Conservation (phyloP, 139 green algal genomes). For the Chlorella sp. region DNA sequence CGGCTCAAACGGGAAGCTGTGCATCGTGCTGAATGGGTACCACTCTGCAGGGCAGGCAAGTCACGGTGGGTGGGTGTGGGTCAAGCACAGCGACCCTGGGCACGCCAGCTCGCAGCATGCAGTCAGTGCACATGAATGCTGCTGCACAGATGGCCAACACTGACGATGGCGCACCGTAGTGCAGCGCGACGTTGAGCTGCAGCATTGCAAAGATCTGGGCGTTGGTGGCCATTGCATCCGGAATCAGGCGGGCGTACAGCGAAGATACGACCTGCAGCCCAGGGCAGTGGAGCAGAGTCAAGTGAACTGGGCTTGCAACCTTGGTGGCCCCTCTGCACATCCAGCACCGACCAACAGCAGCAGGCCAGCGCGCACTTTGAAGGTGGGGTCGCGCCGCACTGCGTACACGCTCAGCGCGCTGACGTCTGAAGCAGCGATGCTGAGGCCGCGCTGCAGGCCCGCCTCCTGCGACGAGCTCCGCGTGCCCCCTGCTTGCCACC, state of each 20-base stretch:
- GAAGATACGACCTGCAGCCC: neutral
- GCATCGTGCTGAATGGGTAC: neutral
- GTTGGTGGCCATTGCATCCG: neutral
- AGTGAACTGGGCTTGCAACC: no score
- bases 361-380: slow-evolving; percentile 2
- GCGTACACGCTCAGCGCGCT: neutral
- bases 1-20: neutral
- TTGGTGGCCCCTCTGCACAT: no score
- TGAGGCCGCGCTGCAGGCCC: neutral
- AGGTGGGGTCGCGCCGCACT: neutral
- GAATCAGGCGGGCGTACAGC: neutral
- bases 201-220: slow-evolving; percentile 10
- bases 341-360: no score
- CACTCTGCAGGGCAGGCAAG: slow-evolving; percentile 15
- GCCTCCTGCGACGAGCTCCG: neutral
- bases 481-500: neutral
- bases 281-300: neutral
- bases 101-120: no score
- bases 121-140: no score
- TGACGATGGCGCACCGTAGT: neutral
- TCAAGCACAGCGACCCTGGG: no score
- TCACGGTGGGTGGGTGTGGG: no score
- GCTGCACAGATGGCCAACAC: no score
- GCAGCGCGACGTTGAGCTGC: slow-evolving; percentile 8
- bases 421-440: neutral